phyloP scores from a whole-genome alignment of 192 early-diverging fungal species.

The Entomortierella chlamydospora region DNA sequence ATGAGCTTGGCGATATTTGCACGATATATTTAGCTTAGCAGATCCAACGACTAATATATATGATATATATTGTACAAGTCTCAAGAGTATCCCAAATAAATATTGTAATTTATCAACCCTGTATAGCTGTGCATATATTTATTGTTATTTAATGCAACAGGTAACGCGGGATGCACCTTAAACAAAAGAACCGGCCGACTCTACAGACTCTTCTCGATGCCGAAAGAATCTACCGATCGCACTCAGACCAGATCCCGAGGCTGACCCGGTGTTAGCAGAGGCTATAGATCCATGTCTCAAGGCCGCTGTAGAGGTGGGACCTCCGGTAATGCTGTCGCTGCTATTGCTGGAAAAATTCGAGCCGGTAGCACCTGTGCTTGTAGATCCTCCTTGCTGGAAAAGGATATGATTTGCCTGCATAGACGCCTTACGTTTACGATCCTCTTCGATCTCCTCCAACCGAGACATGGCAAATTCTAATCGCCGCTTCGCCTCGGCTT shows the following conservation, averaged over 20 bases:
- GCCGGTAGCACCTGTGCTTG: too few relatives aligned
- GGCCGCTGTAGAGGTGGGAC: not conserved
- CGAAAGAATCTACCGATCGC: conserved; percentile 42
- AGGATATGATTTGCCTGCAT: conserved; percentile 12
- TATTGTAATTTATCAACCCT: not conserved
- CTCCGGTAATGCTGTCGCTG: not conserved
- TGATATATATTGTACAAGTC: too few relatives aligned
- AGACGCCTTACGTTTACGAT: conserved; percentile 29
- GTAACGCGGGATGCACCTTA: too few relatives aligned
- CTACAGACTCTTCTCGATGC: conserved; percentile 38
- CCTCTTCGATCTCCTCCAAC: conserved; percentile 42
- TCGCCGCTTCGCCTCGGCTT: conserved; percentile 35
- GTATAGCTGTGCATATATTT: too few relatives aligned
- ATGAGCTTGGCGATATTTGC: too few relatives aligned
- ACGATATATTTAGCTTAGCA: too few relatives aligned
- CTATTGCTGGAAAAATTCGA: not conserved
- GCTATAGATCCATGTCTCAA: too few relatives aligned
- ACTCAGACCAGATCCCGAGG: conserved; percentile 13
- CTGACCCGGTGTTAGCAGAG: not conserved
- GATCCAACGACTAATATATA: too few relatives aligned
- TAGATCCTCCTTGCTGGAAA: conserved; percentile 5
- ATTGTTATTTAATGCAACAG: too few relatives aligned
- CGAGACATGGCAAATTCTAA: conserved; percentile 45
- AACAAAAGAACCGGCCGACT: conserved; percentile 10
- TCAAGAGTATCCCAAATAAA: too few relatives aligned